Evolutionary conservation across 768 basidiomycete genomes (phyloP), one percentile per base, ranked within the genome.

Genomic region (Leccinum uliginosum): DNA sequence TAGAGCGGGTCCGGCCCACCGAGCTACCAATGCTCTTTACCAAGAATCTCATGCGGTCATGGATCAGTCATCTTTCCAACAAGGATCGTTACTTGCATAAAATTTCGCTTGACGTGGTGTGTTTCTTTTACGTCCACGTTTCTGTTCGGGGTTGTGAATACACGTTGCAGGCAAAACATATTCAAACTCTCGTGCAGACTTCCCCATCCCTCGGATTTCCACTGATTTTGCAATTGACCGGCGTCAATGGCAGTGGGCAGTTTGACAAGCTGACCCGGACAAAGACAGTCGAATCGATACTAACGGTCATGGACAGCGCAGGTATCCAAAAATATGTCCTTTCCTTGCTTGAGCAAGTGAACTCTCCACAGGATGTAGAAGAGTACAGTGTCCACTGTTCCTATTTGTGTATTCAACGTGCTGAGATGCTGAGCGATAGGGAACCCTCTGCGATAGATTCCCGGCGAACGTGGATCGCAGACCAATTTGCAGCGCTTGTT

Each of bases 61-160:
- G 95, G 92, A 95, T 96, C 58, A 96, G 96, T 68, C 94, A 98
- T 71, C 79, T 99, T 21, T 89, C 92, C 0, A 86, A 91, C 53
- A 80, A 80, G 46, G 95, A 98, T 71, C 83, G 93, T 51, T 89
- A 93, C 68, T 74, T 98, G 47, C 91, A 96, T 75, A 94, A 92
- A 72, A 86, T 88, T 17, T 92, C 96, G 2, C 81, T 81, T 56
- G 85, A 91, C 70, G 86, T 92, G 67, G 96, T 90, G 63, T 45
- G 86, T 58, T 44, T 55, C 50, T 24, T 46, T 56, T 11, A 6
- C 2, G 24, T 54, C 32, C 45, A 45, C 21, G n/a, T 21, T 43
- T 43, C 9, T 15, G 40, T 11, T 3, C 45, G 29, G n/a, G 46
- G 45, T 55, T 29, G 14, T 44, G 60, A 15, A 59, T 32, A n/a